Conservation (phyloP, 1,139 yeast species). For the Candida glucosophila region DNA sequence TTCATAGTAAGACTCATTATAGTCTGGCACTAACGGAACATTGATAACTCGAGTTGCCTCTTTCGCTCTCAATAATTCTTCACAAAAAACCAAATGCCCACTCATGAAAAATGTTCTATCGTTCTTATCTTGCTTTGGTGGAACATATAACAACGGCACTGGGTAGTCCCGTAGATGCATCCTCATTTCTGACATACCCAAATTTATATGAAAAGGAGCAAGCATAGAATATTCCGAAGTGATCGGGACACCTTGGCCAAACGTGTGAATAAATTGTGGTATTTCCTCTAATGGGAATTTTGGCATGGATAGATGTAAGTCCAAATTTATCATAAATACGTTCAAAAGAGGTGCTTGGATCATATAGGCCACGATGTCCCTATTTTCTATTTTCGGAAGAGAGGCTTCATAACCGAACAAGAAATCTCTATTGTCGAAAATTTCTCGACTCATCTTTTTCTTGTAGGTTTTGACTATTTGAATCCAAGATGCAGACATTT, state of each 20-base stretch:
- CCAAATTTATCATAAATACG: conserved; percentile 48
- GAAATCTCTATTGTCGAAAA: conserved; percentile 43
- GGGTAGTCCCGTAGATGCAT: conserved; percentile 64
- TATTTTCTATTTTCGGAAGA: conserved; percentile 39
- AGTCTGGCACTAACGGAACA: conserved; percentile 57
- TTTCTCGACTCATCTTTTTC: conserved; percentile 31
- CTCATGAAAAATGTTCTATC: conserved; percentile 21
- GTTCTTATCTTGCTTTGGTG: no score
- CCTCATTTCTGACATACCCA: conserved; percentile 43
- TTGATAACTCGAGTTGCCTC: conserved; percentile 51
- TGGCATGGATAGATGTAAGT: conserved; percentile 47
- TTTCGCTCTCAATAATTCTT: conserved; percentile 26
- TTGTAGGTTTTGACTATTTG: conserved; percentile 44
- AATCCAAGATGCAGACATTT: conserved; percentile 30
- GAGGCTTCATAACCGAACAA: conserved; percentile 36
- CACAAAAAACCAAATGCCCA: conserved; percentile 44
- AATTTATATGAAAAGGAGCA: conserved; percentile 50
- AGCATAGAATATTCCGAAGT: conserved; percentile 61
- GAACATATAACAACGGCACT: conserved; percentile 43
- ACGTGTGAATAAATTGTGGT: conserved; percentile 52
- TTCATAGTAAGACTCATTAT: conserved; percentile 18
- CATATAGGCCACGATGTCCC: conserved; percentile 49
- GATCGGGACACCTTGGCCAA: conserved; percentile 79
- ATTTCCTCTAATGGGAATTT: conserved; percentile 43
- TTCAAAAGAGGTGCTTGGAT: conserved; percentile 59